phyloP scores from a whole-genome alignment of 306 rosid genomes.

The Rosa lucieae region DNA sequence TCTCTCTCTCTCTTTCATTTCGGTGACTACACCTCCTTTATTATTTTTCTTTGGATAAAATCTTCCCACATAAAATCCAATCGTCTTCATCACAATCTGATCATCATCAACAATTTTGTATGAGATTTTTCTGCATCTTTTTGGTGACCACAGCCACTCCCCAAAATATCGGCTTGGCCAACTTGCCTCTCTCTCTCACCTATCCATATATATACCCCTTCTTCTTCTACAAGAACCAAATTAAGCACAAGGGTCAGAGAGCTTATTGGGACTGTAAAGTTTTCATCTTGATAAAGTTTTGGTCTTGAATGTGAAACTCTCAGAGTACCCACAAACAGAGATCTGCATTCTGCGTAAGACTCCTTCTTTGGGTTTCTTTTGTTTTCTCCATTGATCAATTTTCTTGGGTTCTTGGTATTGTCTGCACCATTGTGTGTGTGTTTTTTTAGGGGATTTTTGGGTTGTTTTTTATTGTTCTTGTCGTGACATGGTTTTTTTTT shows the following conservation, averaged over 20 bases:
- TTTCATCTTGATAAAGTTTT: background rate
- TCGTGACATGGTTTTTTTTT: constrained; percentile 16
- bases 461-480: constrained; percentile 10
- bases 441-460: background rate
- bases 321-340: background rate
- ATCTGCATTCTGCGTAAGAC: constrained; percentile 22
- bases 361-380: background rate
- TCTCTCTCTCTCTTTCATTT: background rate
- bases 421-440: constrained; percentile 7
- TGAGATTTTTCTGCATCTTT: constrained; percentile 6
- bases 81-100: constrained; percentile 2
- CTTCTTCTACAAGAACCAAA: constrained; percentile 1
- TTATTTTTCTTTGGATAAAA: background rate
- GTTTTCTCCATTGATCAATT: constrained; percentile 1
- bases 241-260: background rate
- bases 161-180: background rate
- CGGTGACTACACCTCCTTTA: background rate
- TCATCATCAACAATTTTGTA: background rate
- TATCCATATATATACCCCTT: background rate
- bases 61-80: constrained; percentile 7
- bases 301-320: constrained; percentile 1
- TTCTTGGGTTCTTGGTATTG: background rate
- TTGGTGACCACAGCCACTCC: constrained; percentile 10
- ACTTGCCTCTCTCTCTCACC: constrained; percentile 1
- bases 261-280: background rate